A percentile compares a stretch with the other conserved stretches of the same genome.
Conservation (phyloP, 73 alveolate genomes). For the Paraurostyla sp. region DNA sequence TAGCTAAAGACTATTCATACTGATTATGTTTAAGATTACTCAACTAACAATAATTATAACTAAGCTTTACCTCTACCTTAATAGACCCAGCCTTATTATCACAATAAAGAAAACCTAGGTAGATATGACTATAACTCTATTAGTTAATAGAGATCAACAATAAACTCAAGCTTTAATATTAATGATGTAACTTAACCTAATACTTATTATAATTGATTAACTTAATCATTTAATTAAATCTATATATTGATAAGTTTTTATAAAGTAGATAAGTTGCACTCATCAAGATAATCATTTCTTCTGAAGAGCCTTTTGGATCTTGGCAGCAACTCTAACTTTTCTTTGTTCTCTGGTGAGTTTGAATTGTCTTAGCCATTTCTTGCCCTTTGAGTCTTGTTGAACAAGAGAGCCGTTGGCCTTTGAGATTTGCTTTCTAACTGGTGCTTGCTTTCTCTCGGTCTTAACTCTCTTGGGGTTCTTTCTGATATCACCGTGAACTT, state of each 20-base stretch:
- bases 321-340: constrained; percentile 91
- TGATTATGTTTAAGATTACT: too few relatives aligned
- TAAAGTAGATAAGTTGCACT: not conserved
- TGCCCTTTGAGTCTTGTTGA: constrained; percentile 85
- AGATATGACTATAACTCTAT: too few relatives aligned
- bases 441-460: constrained; percentile 80
- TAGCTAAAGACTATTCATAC: too few relatives aligned
- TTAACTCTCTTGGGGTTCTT: constrained; percentile 91
- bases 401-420: constrained; percentile 76
- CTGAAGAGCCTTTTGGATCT: constrained; percentile 83
- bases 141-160: too few relatives aligned
- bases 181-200: not conserved
- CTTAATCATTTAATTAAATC: not conserved
- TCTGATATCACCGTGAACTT: constrained; percentile 97
- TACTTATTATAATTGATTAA: not conserved
- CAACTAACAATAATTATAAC: too few relatives aligned
- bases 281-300: constrained; percentile 40
- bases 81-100: too few relatives aligned
- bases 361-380: constrained; percentile 84
- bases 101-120: too few relatives aligned
- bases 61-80: too few relatives aligned
- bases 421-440: constrained; percentile 86
- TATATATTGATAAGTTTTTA: not conserved
- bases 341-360: constrained; percentile 92
- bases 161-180: not conserved